Percentiles rank a stretch among this genome's conserved stretches.
Evolutionary conservation across 2,329 filamentous ascomycete genomes (phyloP).

Genomic region (Alternaria sp.): DNA sequence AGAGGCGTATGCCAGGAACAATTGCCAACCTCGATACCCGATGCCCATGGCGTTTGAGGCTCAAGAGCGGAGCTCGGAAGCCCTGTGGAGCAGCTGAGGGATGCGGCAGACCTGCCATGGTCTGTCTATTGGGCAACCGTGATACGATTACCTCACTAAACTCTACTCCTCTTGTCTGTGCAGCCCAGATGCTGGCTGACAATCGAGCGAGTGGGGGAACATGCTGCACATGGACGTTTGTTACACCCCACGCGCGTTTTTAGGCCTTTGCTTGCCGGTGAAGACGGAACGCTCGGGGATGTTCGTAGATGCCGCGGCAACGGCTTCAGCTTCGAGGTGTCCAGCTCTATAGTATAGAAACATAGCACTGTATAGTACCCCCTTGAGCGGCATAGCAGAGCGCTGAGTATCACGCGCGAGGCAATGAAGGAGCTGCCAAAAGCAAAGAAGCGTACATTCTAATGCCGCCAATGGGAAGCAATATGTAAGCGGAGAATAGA

Average conservation of each 20-base stretch:
- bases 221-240: slow-evolving; percentile 23
- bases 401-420: neutral
- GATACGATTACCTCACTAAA: slow-evolving; percentile 47
- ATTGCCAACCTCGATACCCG: slow-evolving; percentile 11
- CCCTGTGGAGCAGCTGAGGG: slow-evolving; percentile 11
- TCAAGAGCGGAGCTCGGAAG: slow-evolving; percentile 18
- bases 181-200: slow-evolving; percentile 27
- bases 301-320: slow-evolving; percentile 7
- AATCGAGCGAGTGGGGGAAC: slow-evolving; percentile 26
- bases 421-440: slow-evolving; percentile 18
- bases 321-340: neutral
- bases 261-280: slow-evolving; percentile 22
- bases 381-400: neutral
- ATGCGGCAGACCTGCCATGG: slow-evolving; percentile 8
- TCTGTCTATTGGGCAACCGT: slow-evolving; percentile 28
- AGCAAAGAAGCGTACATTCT: slow-evolving; percentile 18
- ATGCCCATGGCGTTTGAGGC: slow-evolving; percentile 37
- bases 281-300: slow-evolving; percentile 10
- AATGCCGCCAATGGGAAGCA: slow-evolving; percentile 12
- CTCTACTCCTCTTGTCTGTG: slow-evolving; percentile 24
- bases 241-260: slow-evolving; percentile 4
- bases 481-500: slow-evolving; percentile 9
- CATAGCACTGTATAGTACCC: neutral
- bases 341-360: neutral
- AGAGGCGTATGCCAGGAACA: slow-evolving; percentile 29